Base-by-base conservation (phyloP, 306 rosid species). In the Dalbergia cultrata region DNA sequence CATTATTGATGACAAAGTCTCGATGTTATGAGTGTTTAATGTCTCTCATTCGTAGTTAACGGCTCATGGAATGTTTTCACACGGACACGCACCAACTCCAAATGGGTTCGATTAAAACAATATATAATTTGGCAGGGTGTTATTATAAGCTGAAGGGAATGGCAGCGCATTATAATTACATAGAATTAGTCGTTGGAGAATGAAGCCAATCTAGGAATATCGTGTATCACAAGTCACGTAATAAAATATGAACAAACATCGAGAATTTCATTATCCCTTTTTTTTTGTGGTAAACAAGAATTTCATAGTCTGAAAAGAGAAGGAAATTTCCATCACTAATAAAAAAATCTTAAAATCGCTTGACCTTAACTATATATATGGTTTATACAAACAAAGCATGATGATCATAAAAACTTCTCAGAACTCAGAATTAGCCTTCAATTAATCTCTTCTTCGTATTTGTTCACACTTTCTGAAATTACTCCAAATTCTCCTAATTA, bases 371-470 rank as follows among this genome's bases (percentile, higher is more conserved):
- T 3, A n/a, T 49, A 66, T 11, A 65, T 11, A 65, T 34, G 70
- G 10, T 65, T 78, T 68, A 50, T 26, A 16, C 19, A 64, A 21
- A 10, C 59, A n/a, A 39, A 49, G 72, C 1, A 82, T 11, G 31
- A 54, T 6, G 41, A 39, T 43, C 26, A 50, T 26, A 17, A 81
- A 54, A 81, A 54, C 73, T 41, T 57, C 47, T 57, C 41, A 65
- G 3, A 26, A 26, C 2, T 26, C 31, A 26, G 31, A 73, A 57
- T 0, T 34, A 69, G 47, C 50, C 62, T 43, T 61, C 74, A 83
- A 65, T 22, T 61, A 49, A 19, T 53, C 49, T 52, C 67, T 57
- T 72, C 67, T 57, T 72, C 16, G 0, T 49, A 22, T 66, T n/a
- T 8, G 3, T 45, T 59, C 64, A 8, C 43, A 62, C 70, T 33